phyloP scores from a whole-genome alignment of 1,139 yeast genomes.

The Citeromyces hawaiiensis region DNA sequence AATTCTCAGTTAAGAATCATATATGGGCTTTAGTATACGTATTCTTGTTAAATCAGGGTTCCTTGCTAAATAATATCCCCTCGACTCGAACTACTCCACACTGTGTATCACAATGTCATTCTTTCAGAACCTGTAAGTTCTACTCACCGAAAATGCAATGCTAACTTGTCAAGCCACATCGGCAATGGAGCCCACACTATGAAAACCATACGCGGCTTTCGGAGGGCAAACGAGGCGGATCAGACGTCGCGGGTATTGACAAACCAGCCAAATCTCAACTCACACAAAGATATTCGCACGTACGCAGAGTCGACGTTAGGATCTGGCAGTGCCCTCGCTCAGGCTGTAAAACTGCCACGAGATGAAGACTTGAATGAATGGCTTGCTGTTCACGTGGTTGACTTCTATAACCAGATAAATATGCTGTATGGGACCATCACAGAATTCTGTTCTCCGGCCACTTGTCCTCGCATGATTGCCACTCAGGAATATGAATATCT shows the following conservation, averaged over 20 bases:
- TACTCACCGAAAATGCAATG: neutral
- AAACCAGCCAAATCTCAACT: constrained; percentile 27
- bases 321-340: constrained; percentile 77
- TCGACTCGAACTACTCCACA: neutral
- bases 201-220: constrained; percentile 39
- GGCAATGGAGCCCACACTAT: constrained; percentile 17
- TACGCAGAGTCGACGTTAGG: constrained; percentile 95
- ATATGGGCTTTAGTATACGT: too few relatives aligned
- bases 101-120: constrained; percentile 23
- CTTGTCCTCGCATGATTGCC: constrained; percentile 96
- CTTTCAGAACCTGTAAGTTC: constrained; percentile 33
- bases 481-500: constrained; percentile 92
- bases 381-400: constrained; percentile 89
- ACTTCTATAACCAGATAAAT: constrained; percentile 88
- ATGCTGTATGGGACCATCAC: constrained; percentile 96
- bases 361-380: constrained; percentile 92
- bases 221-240: constrained; percentile 24
- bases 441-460: constrained; percentile 83
- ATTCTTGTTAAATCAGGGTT: too few relatives aligned
- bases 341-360: constrained; percentile 86
- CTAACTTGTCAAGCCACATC: neutral
- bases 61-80: neutral
- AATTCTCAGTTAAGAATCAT: too few relatives aligned
- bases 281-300: constrained; percentile 61
- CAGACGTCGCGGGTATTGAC: constrained; percentile 1